A percentile compares a stretch with the other conserved stretches of the same genome.
Conservation (phyloP, 305 asterid species). For the Solanum aculeatissimum region DNA sequence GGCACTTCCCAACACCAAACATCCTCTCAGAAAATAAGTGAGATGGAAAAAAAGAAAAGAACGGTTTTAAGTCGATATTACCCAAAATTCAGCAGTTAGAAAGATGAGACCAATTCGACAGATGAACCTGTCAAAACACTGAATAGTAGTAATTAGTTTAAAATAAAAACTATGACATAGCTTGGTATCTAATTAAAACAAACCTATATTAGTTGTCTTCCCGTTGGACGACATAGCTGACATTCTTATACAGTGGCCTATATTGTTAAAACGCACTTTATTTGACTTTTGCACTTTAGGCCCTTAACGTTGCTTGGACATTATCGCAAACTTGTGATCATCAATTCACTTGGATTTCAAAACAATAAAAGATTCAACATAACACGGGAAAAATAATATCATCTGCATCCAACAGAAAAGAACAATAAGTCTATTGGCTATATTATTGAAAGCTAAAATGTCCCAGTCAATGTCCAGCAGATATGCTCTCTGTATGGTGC, state of each 20-base stretch:
- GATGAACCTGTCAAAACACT: background rate
- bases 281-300: background rate
- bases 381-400: background rate
- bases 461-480: background rate
- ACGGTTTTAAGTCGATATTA: background rate
- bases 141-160: background rate
- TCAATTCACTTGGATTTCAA: background rate
- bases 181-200: background rate
- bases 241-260: background rate
- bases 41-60: background rate
- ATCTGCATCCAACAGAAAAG: background rate
- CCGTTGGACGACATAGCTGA: background rate
- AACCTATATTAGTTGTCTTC: background rate
- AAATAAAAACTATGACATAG: background rate
- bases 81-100: background rate
- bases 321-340: background rate
- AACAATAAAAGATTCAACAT: background rate
- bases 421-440: background rate
- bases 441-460: constrained; percentile 2
- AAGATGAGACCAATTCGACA: background rate
- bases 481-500: background rate
- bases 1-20: background rate
- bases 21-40: background rate
- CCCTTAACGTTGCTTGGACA: background rate
- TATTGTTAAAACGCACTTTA: background rate